Conservation (phyloP, 805 yeast genomes). For the Starmerella sirachaensis region DNA sequence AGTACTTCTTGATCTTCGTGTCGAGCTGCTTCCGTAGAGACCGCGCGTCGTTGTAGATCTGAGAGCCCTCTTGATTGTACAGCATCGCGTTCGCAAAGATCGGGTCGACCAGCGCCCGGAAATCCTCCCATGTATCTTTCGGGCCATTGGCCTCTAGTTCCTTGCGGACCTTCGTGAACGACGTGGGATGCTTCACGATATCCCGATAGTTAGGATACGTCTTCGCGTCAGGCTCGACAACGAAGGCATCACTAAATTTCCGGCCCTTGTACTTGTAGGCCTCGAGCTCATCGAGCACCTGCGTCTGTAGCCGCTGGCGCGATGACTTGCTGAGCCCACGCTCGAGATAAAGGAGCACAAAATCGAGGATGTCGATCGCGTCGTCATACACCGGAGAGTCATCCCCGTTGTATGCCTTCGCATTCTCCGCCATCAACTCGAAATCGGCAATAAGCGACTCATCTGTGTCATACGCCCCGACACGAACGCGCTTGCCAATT, state of each 20-base stretch:
- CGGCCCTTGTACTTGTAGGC: slow-evolving; percentile 30
- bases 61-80: slow-evolving; percentile 63
- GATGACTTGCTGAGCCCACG: slow-evolving; percentile 24
- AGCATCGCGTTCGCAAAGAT: slow-evolving; percentile 69
- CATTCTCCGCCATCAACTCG: slow-evolving; percentile 56
- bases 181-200: slow-evolving; percentile 60
- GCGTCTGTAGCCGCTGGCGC: slow-evolving; percentile 20
- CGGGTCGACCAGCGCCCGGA: slow-evolving; percentile 44
- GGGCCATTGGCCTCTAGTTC: slow-evolving; percentile 39
- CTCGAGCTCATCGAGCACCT: slow-evolving; percentile 20
- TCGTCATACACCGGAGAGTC: slow-evolving; percentile 54
- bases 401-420: slow-evolving; percentile 58
- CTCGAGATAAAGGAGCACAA: slow-evolving; percentile 41
- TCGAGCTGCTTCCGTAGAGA: slow-evolving; percentile 43
- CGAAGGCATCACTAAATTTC: slow-evolving; percentile 54
- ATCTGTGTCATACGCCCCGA: slow-evolving; percentile 28
- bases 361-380: slow-evolving; percentile 44
- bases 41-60: slow-evolving; percentile 59
- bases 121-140: slow-evolving; percentile 45
- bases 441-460: slow-evolving; percentile 47
- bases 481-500: slow-evolving; percentile 39
- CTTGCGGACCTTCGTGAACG: slow-evolving; percentile 47
- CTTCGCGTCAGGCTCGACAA: slow-evolving; percentile 57
- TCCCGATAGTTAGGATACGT: slow-evolving; percentile 73
- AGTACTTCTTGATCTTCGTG: slow-evolving; percentile 21